Percentiles rank a stretch among this genome's conserved stretches.
Evolutionary conservation across 2,329 filamentous ascomycete genomes (phyloP).

Genomic region (Aspergillus sp.): DNA sequence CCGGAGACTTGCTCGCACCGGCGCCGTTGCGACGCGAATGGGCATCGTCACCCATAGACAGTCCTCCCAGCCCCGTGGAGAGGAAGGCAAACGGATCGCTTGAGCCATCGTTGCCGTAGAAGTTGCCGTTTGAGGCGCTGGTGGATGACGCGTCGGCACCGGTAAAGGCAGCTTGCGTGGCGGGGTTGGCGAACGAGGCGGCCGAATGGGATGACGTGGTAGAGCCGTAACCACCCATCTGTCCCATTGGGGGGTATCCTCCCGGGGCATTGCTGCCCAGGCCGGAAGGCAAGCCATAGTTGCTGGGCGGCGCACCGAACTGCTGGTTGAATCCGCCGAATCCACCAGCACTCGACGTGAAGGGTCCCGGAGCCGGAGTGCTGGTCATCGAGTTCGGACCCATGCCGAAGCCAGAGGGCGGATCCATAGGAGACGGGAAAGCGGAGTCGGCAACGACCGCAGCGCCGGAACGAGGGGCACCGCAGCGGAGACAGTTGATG

Average conservation of each 20-base stretch:
- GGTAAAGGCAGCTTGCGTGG: constrained; percentile 91
- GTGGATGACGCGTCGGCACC: constrained; percentile 76
- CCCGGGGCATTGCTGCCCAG: constrained; percentile 75
- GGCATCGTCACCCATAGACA: constrained; percentile 53
- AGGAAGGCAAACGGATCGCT: constrained; percentile 65
- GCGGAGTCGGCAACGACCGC: constrained; percentile 92
- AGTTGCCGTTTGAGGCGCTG: constrained; percentile 72
- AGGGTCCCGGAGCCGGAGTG: constrained; percentile 73
- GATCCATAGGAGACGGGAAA: constrained; percentile 87
- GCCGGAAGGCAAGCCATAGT: constrained; percentile 83
- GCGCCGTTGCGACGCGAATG: constrained; percentile 46
- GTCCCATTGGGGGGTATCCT: constrained; percentile 66
- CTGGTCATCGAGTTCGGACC: constrained; percentile 82
- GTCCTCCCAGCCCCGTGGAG: constrained; percentile 56
- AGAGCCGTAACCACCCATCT: constrained; percentile 74
- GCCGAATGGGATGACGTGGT: constrained; percentile 76
- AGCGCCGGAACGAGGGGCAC: constrained; percentile 88
- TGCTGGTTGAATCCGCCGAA: constrained; percentile 73
- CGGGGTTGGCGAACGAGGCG: constrained; percentile 86
- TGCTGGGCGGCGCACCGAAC: constrained; percentile 77
- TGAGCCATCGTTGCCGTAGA: constrained; percentile 56
- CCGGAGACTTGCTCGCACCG: constrained; percentile 46
- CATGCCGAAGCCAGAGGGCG: constrained; percentile 79
- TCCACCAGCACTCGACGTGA: constrained; percentile 65
- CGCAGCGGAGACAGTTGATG: constrained; percentile 93